Evolutionary conservation across 2,329 filamentous ascomycete genomes (phyloP), one percentile per base, ranked within the genome.

Genomic region (Eutypa lata): DNA sequence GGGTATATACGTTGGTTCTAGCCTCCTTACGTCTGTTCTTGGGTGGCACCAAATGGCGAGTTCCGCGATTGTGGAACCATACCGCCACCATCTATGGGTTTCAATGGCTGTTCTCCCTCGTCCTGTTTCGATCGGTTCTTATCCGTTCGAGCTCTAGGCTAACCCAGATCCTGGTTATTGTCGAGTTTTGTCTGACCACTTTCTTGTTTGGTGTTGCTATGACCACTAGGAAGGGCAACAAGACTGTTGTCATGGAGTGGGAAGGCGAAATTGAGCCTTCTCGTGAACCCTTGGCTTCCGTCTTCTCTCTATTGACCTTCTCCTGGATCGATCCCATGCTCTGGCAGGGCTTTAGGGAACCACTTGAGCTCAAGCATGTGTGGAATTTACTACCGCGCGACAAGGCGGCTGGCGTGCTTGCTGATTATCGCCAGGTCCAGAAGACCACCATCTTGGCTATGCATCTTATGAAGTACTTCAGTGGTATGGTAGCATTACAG

Each of bases 351-450:
- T 97, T 92, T 78, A 88, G 85, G 68, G 86, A 90, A 67, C 84
- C 91, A 0, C 81, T 95, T 57, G 91, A 95, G 64, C 82, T 97
- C 60, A 73, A 83, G 26, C 86, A 92, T 68, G 90, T 99, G 3
- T 99, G 94, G 94, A 97, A 97, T 65, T 73, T 99, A 55, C 75
- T 90, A 18, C 84, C 91, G 33, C 90, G 86, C 65, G 92, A 97
- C 73, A 96, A 97, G 73, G 91, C 94, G 24, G 87, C 87, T 35
- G 75, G 79, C 2, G 85, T 97, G 45, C 80, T 97, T 48, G 80
- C 86, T 46, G 85, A 91, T 61, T 99, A 96, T 70, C 87, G 92
- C 50, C 88, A 91, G 62, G 74, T 92, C 57, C 91, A 91, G 73
- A 93, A 90, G 75, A 94, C 91, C 0, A 84, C 85, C 6, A 82